A percentile compares a stretch with the other conserved stretches of the same genome.
Conservation (phyloP, 345 rosid species). For the Lepidium sativum region DNA sequence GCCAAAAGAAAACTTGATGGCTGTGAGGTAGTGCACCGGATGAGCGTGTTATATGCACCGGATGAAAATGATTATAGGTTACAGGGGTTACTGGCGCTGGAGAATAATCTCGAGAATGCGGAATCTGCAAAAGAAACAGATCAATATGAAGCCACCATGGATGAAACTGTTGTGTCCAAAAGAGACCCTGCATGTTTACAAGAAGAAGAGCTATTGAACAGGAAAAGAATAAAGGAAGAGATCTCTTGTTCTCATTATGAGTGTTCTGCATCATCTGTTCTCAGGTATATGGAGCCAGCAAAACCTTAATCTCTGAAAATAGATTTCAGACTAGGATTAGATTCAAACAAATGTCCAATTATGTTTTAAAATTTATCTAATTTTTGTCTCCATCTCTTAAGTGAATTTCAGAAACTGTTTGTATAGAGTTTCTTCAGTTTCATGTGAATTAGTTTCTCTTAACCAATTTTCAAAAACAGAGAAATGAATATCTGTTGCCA, state of each 20-base stretch:
- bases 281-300: constrained; percentile 2
- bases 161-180: constrained; percentile 7
- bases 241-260: neutral
- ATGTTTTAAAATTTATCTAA: neutral
- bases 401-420: neutral
- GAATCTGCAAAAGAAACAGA: neutral
- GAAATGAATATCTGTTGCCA: neutral
- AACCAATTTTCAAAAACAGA: neutral
- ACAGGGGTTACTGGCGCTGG: neutral
- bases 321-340: neutral
- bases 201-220: constrained; percentile 10
- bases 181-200: neutral
- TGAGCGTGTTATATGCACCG: constrained; percentile 18
- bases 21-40: constrained; percentile 22
- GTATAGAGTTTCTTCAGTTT: neutral
- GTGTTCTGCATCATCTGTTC: neutral
- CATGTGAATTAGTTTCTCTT: neutral
- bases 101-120: neutral
- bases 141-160: neutral
- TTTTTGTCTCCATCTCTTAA: neutral
- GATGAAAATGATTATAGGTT: constrained; percentile 23
- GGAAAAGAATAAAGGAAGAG: constrained; percentile 14
- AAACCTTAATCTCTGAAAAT: constrained; percentile 8
- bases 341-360: neutral
- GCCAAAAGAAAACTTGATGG: constrained; percentile 7